Evolutionary conservation across 2,329 filamentous ascomycete species (phyloP), one percentile per base, ranked within the genome.

Genomic region (Cercospora zeina): DNA sequence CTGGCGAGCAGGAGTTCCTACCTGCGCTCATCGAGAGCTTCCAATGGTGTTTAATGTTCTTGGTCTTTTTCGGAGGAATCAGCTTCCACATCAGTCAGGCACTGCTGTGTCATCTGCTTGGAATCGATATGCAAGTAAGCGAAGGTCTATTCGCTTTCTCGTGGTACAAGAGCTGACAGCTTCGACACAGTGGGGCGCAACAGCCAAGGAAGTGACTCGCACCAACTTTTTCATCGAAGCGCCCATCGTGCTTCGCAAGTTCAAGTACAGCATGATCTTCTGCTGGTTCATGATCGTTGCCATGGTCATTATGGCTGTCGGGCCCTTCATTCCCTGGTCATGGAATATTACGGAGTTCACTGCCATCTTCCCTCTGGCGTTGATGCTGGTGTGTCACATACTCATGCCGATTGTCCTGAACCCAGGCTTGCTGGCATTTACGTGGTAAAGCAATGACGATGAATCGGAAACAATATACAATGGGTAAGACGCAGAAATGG

Each of bases 151-250:
- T 6, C 27, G 8, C 8, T 50, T 1, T 1, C 11, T 16, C 49
- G 9, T 33, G 31, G 27, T 19, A 19, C 9, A n/a, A 5, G 0
- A 50, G 33, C 16, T 37, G 31, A 34, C 27, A 9, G 14, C 13
- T 45, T 33, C 5, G 16, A 33, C 37, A 27, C 37, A 58, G 60
- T 57, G 54, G 54, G 90, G 90, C 55, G 87, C 90, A 1, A 96
- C 91, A 0, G 84, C 87, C 42, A 96, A 96, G 78, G 91, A 96
- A 78, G 85, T 85, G 54, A 88, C 91, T 70, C 87, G 89, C 71
- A 88, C 89, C 27, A 89, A 91, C 76, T 96, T 96, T 77, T 93
- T 93, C 77, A 89, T 90, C 63, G 91, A 95, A 73, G 85, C 93
- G 16, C 88, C 89, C 34, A 89, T 89, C 73, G 89, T 96, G 42